Evolutionary conservation across 371 early-diverging fungal species (phyloP).

Genomic region (Apophysomyces variabilis): DNA sequence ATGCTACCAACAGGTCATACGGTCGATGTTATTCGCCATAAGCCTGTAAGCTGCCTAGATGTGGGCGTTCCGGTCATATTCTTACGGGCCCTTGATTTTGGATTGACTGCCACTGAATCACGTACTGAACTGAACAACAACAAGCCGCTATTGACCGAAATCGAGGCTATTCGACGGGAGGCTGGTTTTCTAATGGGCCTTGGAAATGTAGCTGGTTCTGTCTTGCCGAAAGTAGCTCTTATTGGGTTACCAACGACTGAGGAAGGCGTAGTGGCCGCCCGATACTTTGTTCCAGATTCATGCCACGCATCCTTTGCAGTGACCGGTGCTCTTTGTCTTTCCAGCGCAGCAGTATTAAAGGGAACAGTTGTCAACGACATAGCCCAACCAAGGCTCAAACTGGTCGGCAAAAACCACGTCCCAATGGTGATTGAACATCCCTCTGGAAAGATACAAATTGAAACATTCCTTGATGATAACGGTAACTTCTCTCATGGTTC

Average conservation of each 20-base stretch:
- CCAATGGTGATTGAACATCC: slow-evolving; percentile 6
- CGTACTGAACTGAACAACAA: neutral
- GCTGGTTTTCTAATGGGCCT: slow-evolving; percentile 3
- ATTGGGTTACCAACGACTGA: neutral
- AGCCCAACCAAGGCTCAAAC: neutral
- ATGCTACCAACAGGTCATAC: neutral
- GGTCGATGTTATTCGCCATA: slow-evolving; percentile 2
- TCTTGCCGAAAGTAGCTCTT: neutral
- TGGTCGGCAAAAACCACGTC: neutral
- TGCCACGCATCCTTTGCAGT: slow-evolving; percentile 1
- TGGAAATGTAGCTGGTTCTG: neutral
- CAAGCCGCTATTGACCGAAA: neutral
- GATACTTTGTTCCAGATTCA: neutral
- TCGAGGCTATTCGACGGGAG: slow-evolving; percentile 4
- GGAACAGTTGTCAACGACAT: slow-evolving; percentile 3
- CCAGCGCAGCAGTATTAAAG: neutral
- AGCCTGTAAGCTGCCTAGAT: slow-evolving; percentile 3
- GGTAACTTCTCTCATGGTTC: slow-evolving; percentile 2
- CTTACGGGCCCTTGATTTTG: neutral
- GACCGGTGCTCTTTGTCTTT: slow-evolving; percentile 1
- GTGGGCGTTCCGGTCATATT: neutral
- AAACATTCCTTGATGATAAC: neutral
- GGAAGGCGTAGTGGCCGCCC: neutral
- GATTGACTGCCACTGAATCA: neutral
- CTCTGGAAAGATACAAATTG: neutral